phyloP scores from a whole-genome alignment of 2,329 filamentous ascomycete species.

The Arthrobotrys musiformis region DNA sequence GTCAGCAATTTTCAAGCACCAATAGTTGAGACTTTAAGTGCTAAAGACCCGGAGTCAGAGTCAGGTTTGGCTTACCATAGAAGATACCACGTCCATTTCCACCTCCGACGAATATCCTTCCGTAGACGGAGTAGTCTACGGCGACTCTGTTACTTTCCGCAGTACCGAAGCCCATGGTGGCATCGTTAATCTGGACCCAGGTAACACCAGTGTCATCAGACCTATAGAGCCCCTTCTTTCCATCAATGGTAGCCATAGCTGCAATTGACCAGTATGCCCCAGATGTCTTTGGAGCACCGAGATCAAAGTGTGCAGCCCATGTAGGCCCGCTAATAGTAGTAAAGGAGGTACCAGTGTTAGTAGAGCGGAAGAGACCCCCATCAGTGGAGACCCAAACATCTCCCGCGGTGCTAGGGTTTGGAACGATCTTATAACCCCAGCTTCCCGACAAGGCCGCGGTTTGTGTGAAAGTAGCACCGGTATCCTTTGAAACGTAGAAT shows the following conservation, averaged over 20 bases:
- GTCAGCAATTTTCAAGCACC: neutral
- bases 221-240: constrained; percentile 56
- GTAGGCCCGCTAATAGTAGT: constrained; percentile 60
- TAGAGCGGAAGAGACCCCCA: constrained; percentile 68
- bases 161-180: constrained; percentile 56
- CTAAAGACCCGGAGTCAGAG: neutral
- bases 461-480: constrained; percentile 65
- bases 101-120: constrained; percentile 56
- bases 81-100: constrained; percentile 59
- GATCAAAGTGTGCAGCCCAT: constrained; percentile 55
- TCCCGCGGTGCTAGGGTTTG: constrained; percentile 70
- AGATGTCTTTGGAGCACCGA: constrained; percentile 56
- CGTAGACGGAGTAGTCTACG: constrained; percentile 55
- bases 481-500: constrained; percentile 69
- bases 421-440: constrained; percentile 69
- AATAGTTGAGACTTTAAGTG: neutral
- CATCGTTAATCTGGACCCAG: constrained; percentile 58
- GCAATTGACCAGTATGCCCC: constrained; percentile 57
- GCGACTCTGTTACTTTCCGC: constrained; percentile 56
- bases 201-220: constrained; percentile 54
- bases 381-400: constrained; percentile 72
- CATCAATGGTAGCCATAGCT: constrained; percentile 56
- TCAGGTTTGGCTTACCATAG: constrained; percentile 27
- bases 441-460: constrained; percentile 60
- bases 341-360: constrained; percentile 67